Conservation (phyloP, 2,329 filamentous ascomycete genomes). For the Cyclaneusma minus region DNA sequence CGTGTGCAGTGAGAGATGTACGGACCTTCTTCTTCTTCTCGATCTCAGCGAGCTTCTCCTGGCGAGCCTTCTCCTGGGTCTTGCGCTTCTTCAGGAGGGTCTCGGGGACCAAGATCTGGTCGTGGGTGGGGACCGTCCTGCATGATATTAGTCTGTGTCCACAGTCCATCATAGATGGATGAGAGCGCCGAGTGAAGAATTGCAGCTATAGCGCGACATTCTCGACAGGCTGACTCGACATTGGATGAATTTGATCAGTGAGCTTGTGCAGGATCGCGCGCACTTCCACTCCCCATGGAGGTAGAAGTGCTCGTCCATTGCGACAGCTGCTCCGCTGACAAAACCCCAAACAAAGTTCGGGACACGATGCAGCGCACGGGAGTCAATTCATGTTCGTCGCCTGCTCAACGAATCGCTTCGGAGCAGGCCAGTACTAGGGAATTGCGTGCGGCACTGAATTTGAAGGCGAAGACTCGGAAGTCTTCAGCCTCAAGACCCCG, state of each 20-base stretch:
- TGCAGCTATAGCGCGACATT: conserved; percentile 87
- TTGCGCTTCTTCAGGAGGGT: conserved; percentile 99
- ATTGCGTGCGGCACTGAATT: conserved; percentile 51
- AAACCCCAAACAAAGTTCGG: conserved; percentile 45
- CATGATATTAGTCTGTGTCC: conserved; percentile 69
- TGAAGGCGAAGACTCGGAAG: conserved; percentile 48
- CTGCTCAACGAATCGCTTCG: too few relatives aligned
- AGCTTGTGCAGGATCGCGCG: conserved; percentile 25
- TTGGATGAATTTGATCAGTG: conserved; percentile 67
- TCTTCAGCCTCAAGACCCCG: conserved; percentile 71
- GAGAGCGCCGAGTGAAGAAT: conserved; percentile 79
- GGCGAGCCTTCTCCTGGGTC: conserved; percentile 97
- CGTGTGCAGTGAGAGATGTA: conserved; percentile 9
- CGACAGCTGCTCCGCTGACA: conserved; percentile 54
- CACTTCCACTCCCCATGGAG: conserved; percentile 11
- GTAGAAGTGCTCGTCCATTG: conserved; percentile 10
- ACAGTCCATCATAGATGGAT: conserved; percentile 45
- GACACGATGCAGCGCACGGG: conserved; percentile 24
- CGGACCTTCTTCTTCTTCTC: conserved; percentile 79
- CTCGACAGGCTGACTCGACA: conserved; percentile 77
- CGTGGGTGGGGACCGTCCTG: conserved; percentile 83
- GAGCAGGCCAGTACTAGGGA: conserved; percentile 10
- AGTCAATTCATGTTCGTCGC: too few relatives aligned
- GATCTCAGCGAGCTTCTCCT: conserved; percentile 64
- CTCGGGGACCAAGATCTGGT: conserved; percentile 96